Conservation (phyloP, 2,329 filamentous ascomycete species). For the Nothophoma quercina region DNA sequence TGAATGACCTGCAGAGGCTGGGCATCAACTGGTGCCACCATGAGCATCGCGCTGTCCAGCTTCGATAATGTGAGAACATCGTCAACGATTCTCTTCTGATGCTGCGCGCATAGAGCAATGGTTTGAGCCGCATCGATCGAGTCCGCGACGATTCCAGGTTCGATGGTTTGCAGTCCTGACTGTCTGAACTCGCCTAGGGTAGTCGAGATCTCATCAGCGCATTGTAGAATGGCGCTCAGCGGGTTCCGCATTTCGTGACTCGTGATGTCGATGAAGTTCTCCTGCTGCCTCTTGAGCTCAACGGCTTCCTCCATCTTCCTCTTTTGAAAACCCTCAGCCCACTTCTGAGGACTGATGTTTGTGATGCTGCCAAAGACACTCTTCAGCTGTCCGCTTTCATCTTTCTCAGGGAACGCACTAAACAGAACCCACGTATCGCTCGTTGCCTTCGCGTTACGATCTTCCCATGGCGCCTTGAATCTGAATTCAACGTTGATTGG, state of each 20-base stretch:
- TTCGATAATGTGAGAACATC: slow-evolving; percentile 60
- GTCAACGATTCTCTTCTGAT: slow-evolving; percentile 71
- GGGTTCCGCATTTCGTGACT: slow-evolving; percentile 81
- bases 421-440: slow-evolving; percentile 79
- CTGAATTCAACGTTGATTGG: slow-evolving; percentile 76
- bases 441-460: slow-evolving; percentile 62
- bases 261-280: slow-evolving; percentile 83
- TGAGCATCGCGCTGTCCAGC: slow-evolving; percentile 76
- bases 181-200: slow-evolving; percentile 56
- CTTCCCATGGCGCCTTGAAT: slow-evolving; percentile 73
- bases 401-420: slow-evolving; percentile 76
- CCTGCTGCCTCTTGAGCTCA: slow-evolving; percentile 80
- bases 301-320: slow-evolving; percentile 81
- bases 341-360: slow-evolving; percentile 86
- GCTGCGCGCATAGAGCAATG: slow-evolving; percentile 78
- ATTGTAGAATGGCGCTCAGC: slow-evolving; percentile 76
- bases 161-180: slow-evolving; percentile 56
- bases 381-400: slow-evolving; percentile 69
- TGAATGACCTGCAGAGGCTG: slow-evolving; percentile 72
- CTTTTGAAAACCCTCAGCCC: slow-evolving; percentile 81
- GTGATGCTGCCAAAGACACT: slow-evolving; percentile 83
- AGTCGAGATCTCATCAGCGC: slow-evolving; percentile 74
- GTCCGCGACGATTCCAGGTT: slow-evolving; percentile 60
- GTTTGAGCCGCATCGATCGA: slow-evolving; percentile 79
- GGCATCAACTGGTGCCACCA: slow-evolving; percentile 74